Conservation (phyloP, 441 rosid genomes). For the Populus hybrid region DNA sequence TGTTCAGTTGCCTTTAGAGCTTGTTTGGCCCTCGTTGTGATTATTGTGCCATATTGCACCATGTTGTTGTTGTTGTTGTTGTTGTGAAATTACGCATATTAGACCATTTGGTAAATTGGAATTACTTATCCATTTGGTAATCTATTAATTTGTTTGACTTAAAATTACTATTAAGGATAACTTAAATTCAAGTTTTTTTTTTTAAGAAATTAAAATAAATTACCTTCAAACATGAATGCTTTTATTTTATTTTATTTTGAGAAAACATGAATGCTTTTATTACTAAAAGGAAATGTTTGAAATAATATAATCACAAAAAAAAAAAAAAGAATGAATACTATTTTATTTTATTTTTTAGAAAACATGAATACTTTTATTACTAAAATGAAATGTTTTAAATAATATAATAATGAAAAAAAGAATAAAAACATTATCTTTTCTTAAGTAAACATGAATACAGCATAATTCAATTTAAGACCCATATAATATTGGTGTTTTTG, state of each 20-base stretch:
- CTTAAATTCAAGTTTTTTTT: neutral
- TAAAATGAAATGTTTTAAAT: neutral
- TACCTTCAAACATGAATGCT: neutral
- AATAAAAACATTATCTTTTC: neutral
- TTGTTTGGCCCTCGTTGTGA: neutral
- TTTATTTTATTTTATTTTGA: too few relatives aligned
- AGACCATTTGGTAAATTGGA: neutral
- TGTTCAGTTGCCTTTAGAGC: neutral
- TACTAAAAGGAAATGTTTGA: neutral
- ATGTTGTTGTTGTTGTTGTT: too few relatives aligned
- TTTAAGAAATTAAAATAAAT: neutral
- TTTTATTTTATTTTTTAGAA: neutral
- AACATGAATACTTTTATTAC: neutral
- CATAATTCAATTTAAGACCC: neutral
- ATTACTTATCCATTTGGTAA: neutral
- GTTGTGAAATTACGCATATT: neutral
- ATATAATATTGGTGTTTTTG: neutral
- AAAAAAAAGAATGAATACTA: too few relatives aligned
- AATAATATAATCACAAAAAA: too few relatives aligned
- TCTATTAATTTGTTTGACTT: neutral
- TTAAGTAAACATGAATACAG: too few relatives aligned
- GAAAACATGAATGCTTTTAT: neutral
- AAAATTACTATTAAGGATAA: neutral
- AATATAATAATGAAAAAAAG: too few relatives aligned
- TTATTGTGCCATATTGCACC: neutral